Percentiles rank a stretch among this genome's conserved stretches.
phyloP scores from a whole-genome alignment of 73 alveolate genomes.

The Paramecium caudatum region DNA sequence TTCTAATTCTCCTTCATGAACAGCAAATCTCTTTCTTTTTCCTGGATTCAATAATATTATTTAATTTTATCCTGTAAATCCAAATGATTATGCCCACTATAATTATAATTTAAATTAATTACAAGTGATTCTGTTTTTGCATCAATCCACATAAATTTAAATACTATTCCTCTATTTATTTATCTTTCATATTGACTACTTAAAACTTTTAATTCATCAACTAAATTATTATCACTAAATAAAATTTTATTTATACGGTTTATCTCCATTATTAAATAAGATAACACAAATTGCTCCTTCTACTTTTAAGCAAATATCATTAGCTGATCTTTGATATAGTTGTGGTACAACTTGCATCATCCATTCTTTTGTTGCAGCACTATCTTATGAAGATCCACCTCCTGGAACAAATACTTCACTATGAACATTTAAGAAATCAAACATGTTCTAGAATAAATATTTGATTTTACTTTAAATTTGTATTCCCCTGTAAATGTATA shows the following conservation, averaged over 20 bases:
- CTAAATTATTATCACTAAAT: conserved; percentile 46
- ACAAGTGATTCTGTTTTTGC: conserved; percentile 59
- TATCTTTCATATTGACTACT: conserved; percentile 22
- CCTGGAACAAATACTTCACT: conserved; percentile 97
- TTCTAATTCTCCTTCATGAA: conserved; percentile 74
- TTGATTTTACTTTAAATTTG: conserved; percentile 80
- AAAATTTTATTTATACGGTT: conserved; percentile 29
- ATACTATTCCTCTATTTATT: conserved; percentile 75
- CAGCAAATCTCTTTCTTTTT: conserved; percentile 83
- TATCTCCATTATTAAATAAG: conserved; percentile 66
- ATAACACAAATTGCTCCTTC: conserved; percentile 80
- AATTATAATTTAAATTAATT: background rate
- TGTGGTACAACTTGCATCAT: conserved; percentile 90
- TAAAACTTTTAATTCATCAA: conserved; percentile 52
- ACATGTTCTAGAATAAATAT: conserved; percentile 66
- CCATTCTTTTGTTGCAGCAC: conserved; percentile 96
- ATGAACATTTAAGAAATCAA: conserved; percentile 95
- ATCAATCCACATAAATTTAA: conserved; percentile 77
- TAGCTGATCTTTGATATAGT: conserved; percentile 88
- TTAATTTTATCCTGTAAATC: conserved; percentile 75
- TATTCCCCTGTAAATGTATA: conserved; percentile 92
- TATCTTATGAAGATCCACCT: conserved; percentile 87
- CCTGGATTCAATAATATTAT: conserved; percentile 85
- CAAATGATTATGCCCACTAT: conserved; percentile 79
- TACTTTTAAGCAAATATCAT: conserved; percentile 90